Evolutionary conservation across 345 rosid species (phyloP).

Genomic region (Pistacia atlantica): DNA sequence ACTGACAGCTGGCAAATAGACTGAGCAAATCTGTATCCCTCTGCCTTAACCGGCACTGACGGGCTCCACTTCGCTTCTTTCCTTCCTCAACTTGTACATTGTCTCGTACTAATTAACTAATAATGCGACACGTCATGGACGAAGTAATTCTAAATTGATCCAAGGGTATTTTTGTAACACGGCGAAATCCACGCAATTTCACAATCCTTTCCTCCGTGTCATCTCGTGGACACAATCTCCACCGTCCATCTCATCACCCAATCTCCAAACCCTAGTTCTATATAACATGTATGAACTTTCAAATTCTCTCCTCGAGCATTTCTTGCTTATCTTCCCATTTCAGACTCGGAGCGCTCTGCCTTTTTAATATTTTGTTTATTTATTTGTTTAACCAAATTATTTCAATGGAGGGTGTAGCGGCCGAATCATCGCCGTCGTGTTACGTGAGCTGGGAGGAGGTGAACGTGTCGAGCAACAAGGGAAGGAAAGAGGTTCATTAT

Average conservation of each 20-base stretch:
- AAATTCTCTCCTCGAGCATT: background rate
- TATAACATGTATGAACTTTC: background rate
- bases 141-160: background rate
- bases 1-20: constrained; percentile 32
- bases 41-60: constrained; percentile 33
- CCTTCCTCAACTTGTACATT: constrained; percentile 39
- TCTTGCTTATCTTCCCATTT: background rate
- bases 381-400: background rate
- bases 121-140: background rate
- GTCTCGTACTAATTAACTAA: constrained; percentile 17
- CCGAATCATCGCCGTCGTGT: constrained; percentile 22
- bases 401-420: constrained; percentile 23
- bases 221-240: constrained; percentile 45
- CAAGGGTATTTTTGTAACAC: constrained; percentile 34
- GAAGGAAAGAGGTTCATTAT: constrained; percentile 63
- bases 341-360: background rate
- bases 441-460: constrained; percentile 81
- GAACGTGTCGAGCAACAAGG: constrained; percentile 46
- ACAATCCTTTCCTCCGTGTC: constrained; percentile 1
- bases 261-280: constrained; percentile 55
- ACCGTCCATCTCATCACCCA: constrained; percentile 48
- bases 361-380: background rate
- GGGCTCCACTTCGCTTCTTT: constrained; percentile 33
- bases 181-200: constrained; percentile 31
- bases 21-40: constrained; percentile 21